A percentile compares a stretch with the other conserved stretches of the same genome.
Evolutionary conservation across 495 filamentous ascomycete genomes (phyloP).

Genomic region (Penicillium psychrofluorescens): DNA sequence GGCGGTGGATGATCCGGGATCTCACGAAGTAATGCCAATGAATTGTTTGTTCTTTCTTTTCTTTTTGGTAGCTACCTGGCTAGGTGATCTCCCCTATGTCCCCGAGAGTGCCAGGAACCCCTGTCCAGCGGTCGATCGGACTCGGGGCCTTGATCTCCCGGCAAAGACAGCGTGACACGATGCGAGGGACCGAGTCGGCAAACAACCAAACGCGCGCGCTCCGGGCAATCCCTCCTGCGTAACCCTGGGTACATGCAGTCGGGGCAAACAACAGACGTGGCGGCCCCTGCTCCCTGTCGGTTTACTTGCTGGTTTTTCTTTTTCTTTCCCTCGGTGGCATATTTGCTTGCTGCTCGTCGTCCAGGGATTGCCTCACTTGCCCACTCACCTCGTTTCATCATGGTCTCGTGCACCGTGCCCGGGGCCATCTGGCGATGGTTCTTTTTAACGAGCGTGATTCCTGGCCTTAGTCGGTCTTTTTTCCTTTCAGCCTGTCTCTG

Average conservation of each 20-base stretch:
- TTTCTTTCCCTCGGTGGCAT: conserved; percentile 22
- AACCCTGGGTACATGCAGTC: conserved; percentile 6
- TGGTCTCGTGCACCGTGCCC: conserved; percentile 22
- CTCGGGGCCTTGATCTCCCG: too few relatives aligned
- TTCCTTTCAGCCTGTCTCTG: conserved; percentile 1
- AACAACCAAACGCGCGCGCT: neutral
- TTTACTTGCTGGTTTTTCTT: conserved; percentile 3
- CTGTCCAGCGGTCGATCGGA: too few relatives aligned
- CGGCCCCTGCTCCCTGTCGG: neutral
- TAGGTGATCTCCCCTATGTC: too few relatives aligned
- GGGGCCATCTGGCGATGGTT: conserved; percentile 11
- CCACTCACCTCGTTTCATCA: conserved; percentile 15
- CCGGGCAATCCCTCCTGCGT: conserved; percentile 11
- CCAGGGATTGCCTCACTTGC: conserved; percentile 24
- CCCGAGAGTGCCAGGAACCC: too few relatives aligned
- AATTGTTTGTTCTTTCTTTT: neutral
- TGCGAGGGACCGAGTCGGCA: too few relatives aligned
- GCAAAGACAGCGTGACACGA: too few relatives aligned
- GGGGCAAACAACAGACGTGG: too few relatives aligned
- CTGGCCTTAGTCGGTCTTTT: conserved; percentile 7
- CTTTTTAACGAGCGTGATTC: conserved; percentile 21
- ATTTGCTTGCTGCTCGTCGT: conserved; percentile 17
- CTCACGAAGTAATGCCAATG: conserved; percentile 18
- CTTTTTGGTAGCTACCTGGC: neutral
- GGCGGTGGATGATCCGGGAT: conserved; percentile 52